Base-by-base conservation (phyloP, 768 basidiomycete genomes). In the Sistotremastrum niveocremeum region DNA sequence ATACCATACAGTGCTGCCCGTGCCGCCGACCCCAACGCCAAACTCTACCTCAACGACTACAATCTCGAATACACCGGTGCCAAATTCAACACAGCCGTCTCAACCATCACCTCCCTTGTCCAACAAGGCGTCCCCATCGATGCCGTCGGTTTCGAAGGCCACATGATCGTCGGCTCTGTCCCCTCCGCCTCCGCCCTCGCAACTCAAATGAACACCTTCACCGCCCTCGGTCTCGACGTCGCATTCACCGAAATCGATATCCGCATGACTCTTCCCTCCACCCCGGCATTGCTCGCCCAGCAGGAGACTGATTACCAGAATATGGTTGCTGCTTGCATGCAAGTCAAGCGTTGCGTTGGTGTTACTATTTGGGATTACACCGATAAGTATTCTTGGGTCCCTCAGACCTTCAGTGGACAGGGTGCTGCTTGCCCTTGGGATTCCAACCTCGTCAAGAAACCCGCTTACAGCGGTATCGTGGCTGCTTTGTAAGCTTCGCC, bases 41-140 rank as follows among this genome's bases (percentile, higher is more conserved):
- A 77, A 57, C 70, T 79, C 46, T 78, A 76, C 54, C 71, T 76
- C 54, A 65, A 64, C 47, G 63, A 67, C 42, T 65, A 62, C 57
- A 60, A 62, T 49, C 60, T 63, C 44, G 64, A 64, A 50, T 48
- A 52, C 36, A 39, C 56, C 1, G 20, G 20, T 20, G 20, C 20
- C 20, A 20, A 20, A 20, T 20, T 20, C 20, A 20, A 20, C 20
- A 20, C 20, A 1, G 20, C 20, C 20, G 20, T 20, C 41, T 6
- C 41, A 32, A 6, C 41, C 41, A 5, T 32, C 7, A 8, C 31
- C 12, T 10, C 20, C 20, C 20, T 20, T 2, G 20, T 20, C 20
- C 20, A 20, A 20, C 20, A 20, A 20, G 20, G 20, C 2, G 20
- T 20, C 20, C 20, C 20, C 20, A 20, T 20, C 20, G 20, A 20